A percentile compares a stretch with the other conserved stretches of the same genome.
These are phyloP conservation scores for Penicillium sp. DNA, from an alignment of 2,329 filamentous ascomycete genomes.

Conservation along the genomic window DNA sequence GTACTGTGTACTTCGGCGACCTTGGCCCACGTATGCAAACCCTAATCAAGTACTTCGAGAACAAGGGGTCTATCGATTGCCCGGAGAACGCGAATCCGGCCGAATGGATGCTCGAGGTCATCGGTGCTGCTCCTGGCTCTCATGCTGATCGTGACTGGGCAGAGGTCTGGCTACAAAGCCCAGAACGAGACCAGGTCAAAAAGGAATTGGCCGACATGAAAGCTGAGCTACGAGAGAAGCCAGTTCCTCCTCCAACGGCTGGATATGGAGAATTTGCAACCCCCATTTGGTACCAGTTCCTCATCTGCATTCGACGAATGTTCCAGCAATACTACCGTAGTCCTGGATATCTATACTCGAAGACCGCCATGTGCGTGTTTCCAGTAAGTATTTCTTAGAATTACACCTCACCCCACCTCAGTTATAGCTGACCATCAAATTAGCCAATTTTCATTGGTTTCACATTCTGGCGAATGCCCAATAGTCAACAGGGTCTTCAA, in stretches of 20 bases:
- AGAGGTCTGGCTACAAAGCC: conserved; percentile 62
- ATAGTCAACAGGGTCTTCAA: conserved; percentile 78
- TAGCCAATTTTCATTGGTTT: conserved; percentile 78
- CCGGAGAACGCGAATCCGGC: conserved; percentile 69
- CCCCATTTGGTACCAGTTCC: conserved; percentile 68
- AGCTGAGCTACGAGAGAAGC: conserved; percentile 34
- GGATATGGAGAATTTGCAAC: conserved; percentile 79
- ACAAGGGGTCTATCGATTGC: conserved; percentile 64
- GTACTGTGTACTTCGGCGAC: conserved; percentile 69
- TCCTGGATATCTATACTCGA: conserved; percentile 84
- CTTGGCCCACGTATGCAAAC: conserved; percentile 62
- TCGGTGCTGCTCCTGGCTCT: conserved; percentile 64
- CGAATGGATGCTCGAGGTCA: conserved; percentile 64
- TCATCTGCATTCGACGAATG: conserved; percentile 70
- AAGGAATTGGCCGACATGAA: conserved; percentile 15
- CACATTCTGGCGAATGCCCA: conserved; percentile 73
- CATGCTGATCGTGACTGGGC: conserved; percentile 66
- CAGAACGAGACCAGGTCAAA: conserved; percentile 52
- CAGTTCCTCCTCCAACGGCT: conserved; percentile 47
- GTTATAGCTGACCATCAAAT: neutral
- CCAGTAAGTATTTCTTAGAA: conserved; percentile 58
- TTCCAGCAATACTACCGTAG: conserved; percentile 92
- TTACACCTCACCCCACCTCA: conserved; percentile 27
- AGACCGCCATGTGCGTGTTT: conserved; percentile 67
- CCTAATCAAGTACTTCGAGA: conserved; percentile 66